Base-by-base conservation (phyloP, 495 filamentous ascomycete species). In the Aspergillus ostianus region DNA sequence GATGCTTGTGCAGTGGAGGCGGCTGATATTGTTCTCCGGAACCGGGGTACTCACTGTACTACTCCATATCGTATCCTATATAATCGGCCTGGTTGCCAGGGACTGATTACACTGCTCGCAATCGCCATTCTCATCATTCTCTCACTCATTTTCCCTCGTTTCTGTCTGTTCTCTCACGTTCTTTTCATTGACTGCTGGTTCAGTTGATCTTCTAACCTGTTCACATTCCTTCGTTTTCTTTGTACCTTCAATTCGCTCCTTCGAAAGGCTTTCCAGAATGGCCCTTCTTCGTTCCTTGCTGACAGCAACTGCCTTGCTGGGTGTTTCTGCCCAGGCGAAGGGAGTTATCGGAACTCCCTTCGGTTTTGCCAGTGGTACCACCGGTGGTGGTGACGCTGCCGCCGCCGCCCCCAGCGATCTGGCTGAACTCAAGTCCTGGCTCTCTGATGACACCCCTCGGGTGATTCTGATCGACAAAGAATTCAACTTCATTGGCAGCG, bases 371-470 rank as follows among this genome's bases (percentile, higher is more conserved):
- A 73, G 67, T 51, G 76, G 76, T 17, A 72, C 74, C 13, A 83
- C 80, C 12, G 81, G 81, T 60, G 81, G 81, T 68, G 78, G 79
- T 57, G 65, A 63, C 65, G 79, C 78, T 6, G 68, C 73, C 23
- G 64, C 79, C 13, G 77, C 70, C 2, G 70, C 75, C 21, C 81
- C 80, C 7, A 74, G 60, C 20, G 70, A 72, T 18, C 80, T 68
- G 47, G 55, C 65, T 17, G 64, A 82, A 68, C 62, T 75, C 48
- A 66, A 61, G 6, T 45, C 55, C 48, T 75, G 64, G 63, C 57
- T 75, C 27, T 67, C 70, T 7, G 77, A 81, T 55, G 69, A 66
- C 62, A 67, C 68, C 15, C 63, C 81, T 17, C 77, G 79, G 45
- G 76, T 79, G 6, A 82, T 84, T 50, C 68, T 84, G 30, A 69